Evolutionary conservation across 2,329 filamentous ascomycete species (phyloP).

Genomic region (Acrodontium crateriforme): DNA sequence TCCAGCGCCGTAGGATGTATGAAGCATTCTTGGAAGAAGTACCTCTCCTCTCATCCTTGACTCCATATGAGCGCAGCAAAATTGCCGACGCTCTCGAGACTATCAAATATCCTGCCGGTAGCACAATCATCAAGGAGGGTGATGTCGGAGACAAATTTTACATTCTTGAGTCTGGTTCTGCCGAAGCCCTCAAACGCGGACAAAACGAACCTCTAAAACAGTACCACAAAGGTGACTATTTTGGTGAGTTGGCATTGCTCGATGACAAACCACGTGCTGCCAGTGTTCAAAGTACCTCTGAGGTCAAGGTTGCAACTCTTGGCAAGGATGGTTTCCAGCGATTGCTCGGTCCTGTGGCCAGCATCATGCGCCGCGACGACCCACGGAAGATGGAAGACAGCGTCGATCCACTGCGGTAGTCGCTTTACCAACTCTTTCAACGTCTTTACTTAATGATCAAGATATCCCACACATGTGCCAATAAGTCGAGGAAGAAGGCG

Average conservation of each 20-base stretch:
- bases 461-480: no score
- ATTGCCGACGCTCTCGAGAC: slow-evolving; percentile 94
- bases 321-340: slow-evolving; percentile 93
- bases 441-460: no score
- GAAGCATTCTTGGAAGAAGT: slow-evolving; percentile 94
- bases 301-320: slow-evolving; percentile 84
- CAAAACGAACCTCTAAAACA: slow-evolving; percentile 57
- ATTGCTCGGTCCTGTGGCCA: slow-evolving; percentile 80
- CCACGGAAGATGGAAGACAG: slow-evolving; percentile 29
- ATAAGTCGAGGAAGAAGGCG: no score
- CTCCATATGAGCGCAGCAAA: slow-evolving; percentile 88
- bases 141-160: slow-evolving; percentile 88
- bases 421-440: no score
- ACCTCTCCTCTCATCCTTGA: slow-evolving; percentile 67
- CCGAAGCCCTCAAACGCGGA: slow-evolving; percentile 72
- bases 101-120: slow-evolving; percentile 64
- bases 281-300: slow-evolving; percentile 67
- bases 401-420: slow-evolving; percentile 10
- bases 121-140: slow-evolving; percentile 80
- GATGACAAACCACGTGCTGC: slow-evolving; percentile 90
- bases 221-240: slow-evolving; percentile 89
- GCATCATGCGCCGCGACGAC: slow-evolving; percentile 75
- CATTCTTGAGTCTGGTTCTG: slow-evolving; percentile 75
- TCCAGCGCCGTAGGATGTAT: slow-evolving; percentile 90
- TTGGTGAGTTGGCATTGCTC: slow-evolving; percentile 84